Percentiles rank a stretch among this genome's conserved stretches.
Conservation (phyloP, 164 flowering plant genomes). For the Berberis thunbergii region DNA sequence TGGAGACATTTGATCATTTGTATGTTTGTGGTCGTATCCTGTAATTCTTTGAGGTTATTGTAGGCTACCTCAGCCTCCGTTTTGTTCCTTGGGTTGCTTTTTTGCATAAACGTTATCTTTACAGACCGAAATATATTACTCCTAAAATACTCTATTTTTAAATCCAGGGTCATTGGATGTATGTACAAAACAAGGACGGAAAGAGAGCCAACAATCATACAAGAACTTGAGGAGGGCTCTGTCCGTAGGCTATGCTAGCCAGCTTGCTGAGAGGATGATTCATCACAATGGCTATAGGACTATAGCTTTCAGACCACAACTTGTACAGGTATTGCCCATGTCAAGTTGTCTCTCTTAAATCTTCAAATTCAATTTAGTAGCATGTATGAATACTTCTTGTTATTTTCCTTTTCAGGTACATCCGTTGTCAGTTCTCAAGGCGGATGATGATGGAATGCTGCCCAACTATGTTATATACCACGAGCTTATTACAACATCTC, state of each 20-base stretch:
- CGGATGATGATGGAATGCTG: constrained; percentile 73
- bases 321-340: constrained; percentile 57
- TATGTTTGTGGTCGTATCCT: too few species aligned
- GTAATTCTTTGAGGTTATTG: too few species aligned
- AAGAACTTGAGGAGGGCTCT: constrained; percentile 75
- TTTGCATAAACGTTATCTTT: not conserved
- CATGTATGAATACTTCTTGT: not conserved
- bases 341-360: not conserved
- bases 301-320: constrained; percentile 67
- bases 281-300: constrained; percentile 91
- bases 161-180: constrained; percentile 70
- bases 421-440: constrained; percentile 66
- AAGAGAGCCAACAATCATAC: constrained; percentile 39
- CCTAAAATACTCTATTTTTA: not conserved
- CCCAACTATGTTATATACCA: constrained; percentile 68
- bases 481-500: constrained; percentile 56
- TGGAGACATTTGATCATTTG: too few species aligned
- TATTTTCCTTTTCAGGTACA: constrained; percentile 48
- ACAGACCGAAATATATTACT: not conserved
- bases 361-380: not conserved
- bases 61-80: too few species aligned
- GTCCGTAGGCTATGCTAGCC: constrained; percentile 71
- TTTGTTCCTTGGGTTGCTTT: not conserved
- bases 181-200: constrained; percentile 31
- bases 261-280: constrained; percentile 90